A percentile compares a stretch with the other conserved stretches of the same genome.
phyloP scores from a whole-genome alignment of 768 basidiomycete genomes.

The Boletales sp. region DNA sequence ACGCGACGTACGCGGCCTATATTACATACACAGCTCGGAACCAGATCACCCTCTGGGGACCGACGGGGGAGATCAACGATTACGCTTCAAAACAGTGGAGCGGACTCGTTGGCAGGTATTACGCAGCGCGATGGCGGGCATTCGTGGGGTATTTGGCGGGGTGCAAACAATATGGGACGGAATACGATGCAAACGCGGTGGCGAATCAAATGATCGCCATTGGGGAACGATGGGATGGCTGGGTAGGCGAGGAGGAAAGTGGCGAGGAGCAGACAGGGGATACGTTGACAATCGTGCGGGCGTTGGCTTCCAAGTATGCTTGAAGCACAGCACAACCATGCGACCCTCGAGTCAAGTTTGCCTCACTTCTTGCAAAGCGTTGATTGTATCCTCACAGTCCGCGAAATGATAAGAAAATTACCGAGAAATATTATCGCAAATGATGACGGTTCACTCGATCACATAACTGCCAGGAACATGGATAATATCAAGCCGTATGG shows the following conservation, averaged over 20 bases:
- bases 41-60: slow-evolving; percentile 44
- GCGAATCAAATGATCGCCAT: slow-evolving; percentile 27
- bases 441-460: too few relatives aligned
- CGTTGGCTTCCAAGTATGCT: slow-evolving; percentile 11
- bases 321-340: neutral
- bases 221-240: slow-evolving; percentile 30
- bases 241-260: slow-evolving; percentile 13
- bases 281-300: slow-evolving; percentile 17
- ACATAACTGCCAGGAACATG: too few relatives aligned
- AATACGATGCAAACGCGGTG: slow-evolving; percentile 29
- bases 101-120: slow-evolving; percentile 37
- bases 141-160: slow-evolving; percentile 33
- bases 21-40: slow-evolving; percentile 39
- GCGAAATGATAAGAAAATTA: too few relatives aligned
- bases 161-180: slow-evolving; percentile 23
- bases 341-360: too few relatives aligned
- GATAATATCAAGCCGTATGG: too few relatives aligned
- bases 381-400: too few relatives aligned
- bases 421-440: too few relatives aligned
- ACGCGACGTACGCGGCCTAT: slow-evolving; percentile 31
- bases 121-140: slow-evolving; percentile 32
- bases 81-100: slow-evolving; percentile 45
- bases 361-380: too few relatives aligned
- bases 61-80: slow-evolving; percentile 38
- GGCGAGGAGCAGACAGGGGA: slow-evolving; percentile 19